A percentile compares a stretch with the other conserved stretches of the same genome.
These are phyloP conservation scores for Chlamydomonas schloesseri DNA, from an alignment of 139 green algal genomes.

Conservation along the genomic window DNA sequence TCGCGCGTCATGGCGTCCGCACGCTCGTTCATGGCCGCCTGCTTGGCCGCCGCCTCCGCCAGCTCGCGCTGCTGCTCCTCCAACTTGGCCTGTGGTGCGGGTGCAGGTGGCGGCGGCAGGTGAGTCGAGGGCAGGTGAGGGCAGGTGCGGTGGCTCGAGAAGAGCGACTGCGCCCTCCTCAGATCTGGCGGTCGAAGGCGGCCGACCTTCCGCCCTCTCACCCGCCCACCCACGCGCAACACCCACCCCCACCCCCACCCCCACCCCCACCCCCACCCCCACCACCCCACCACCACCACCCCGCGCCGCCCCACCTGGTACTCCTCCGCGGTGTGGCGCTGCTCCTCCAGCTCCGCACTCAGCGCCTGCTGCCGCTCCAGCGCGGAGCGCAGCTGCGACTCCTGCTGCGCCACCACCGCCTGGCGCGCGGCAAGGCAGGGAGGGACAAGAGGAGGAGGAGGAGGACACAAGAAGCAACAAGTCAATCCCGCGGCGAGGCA, in stretches of 20 bases:
- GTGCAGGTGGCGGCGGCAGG: too few relatives aligned
- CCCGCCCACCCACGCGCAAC: too few relatives aligned
- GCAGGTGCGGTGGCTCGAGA: too few relatives aligned
- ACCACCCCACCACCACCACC: background rate
- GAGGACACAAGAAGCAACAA: too few relatives aligned
- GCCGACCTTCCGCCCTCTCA: too few relatives aligned
- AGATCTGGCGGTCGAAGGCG: too few relatives aligned
- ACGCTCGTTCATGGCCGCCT: constrained; percentile 22
- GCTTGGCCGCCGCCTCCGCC: constrained; percentile 6
- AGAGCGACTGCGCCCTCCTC: too few relatives aligned
- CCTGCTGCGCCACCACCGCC: constrained; percentile 16
- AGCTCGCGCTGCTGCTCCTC: constrained; percentile 31
- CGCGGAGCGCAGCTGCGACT: constrained; percentile 5
- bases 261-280: background rate
- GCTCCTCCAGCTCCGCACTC: constrained; percentile 13
- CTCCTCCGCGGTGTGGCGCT: background rate
- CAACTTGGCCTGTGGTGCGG: constrained; percentile 26
- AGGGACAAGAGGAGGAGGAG: too few relatives aligned
- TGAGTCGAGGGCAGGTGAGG: too few relatives aligned
- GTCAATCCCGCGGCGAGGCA: too few relatives aligned
- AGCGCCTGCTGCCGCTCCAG: constrained; percentile 26
- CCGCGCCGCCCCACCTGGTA: constrained; percentile 9
- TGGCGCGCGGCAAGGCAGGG: background rate
- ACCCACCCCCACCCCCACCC: background rate
- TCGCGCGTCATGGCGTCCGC: constrained; percentile 12